phyloP scores from a whole-genome alignment of 192 early-diverging fungal genomes.

The Coemansia interrupta region DNA sequence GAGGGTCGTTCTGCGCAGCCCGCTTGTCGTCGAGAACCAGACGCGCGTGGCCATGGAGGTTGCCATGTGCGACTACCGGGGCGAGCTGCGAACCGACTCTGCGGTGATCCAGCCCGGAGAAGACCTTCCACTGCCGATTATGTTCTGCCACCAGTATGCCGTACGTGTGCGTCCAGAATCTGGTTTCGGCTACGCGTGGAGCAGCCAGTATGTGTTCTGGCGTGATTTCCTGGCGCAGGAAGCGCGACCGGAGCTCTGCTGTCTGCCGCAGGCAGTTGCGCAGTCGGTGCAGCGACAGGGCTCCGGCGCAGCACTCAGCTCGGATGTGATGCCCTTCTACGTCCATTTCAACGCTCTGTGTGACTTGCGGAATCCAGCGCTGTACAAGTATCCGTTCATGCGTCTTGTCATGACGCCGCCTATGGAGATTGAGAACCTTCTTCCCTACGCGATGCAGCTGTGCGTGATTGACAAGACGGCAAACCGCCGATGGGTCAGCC shows the following conservation, averaged over 20 bases:
- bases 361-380: constrained; percentile 34
- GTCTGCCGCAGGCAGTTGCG: constrained; percentile 29
- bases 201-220: constrained; percentile 76
- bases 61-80: constrained; percentile 66
- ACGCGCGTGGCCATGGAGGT: constrained; percentile 78
- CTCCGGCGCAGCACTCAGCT: not conserved
- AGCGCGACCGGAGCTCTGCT: constrained; percentile 54
- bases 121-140: constrained; percentile 81
- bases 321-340: constrained; percentile 35
- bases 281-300: constrained; percentile 3
- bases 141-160: constrained; percentile 73
- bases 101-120: constrained; percentile 66
- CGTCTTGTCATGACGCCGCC: constrained; percentile 70
- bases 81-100: constrained; percentile 51
- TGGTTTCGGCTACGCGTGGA: constrained; percentile 86
- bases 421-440: constrained; percentile 88
- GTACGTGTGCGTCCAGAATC: constrained; percentile 75
- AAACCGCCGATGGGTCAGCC: constrained; percentile 63
- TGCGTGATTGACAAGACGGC: constrained; percentile 73
- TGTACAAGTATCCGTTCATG: constrained; percentile 74
- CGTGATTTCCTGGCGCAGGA: constrained; percentile 59
- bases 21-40: constrained; percentile 76
- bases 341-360: constrained; percentile 44
- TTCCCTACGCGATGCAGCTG: constrained; percentile 84
- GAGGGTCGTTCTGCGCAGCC: constrained; percentile 85